phyloP scores from a whole-genome alignment of 1,284 basidiomycete genomes.

The Trichosporon asahii region DNA sequence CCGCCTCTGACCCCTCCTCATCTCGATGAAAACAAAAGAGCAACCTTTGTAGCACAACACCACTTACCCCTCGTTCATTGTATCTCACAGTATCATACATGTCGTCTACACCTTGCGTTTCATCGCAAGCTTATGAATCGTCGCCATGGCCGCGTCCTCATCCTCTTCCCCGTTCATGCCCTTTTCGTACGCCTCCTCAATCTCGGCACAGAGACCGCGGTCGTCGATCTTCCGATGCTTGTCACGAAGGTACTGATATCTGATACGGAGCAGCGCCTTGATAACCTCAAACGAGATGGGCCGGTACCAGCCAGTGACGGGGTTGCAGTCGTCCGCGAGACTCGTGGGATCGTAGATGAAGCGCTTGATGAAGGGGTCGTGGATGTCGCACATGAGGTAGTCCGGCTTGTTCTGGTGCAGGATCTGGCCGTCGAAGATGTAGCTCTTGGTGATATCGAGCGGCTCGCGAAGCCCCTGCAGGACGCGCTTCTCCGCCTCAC shows the following conservation, averaged over 20 bases:
- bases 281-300: conserved; percentile 71
- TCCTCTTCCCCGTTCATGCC: conserved; percentile 19
- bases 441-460: conserved; percentile 54
- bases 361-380: conserved; percentile 71
- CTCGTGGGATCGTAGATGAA: conserved; percentile 72
- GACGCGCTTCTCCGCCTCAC: conserved; percentile 35
- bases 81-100: neutral
- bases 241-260: conserved; percentile 78
- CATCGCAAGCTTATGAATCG: conserved; percentile 9
- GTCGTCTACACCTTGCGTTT: neutral
- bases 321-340: conserved; percentile 60
- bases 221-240: conserved; percentile 23
- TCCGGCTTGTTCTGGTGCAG: conserved; percentile 77
- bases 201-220: conserved; percentile 12
- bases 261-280: conserved; percentile 76
- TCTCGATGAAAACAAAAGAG: too few relatives aligned
- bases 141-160: conserved; percentile 11
- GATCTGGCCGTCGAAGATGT: conserved; percentile 83
- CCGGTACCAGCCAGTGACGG: conserved; percentile 68
- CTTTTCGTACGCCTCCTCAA: conserved; percentile 21
- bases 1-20: neutral
- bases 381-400: conserved; percentile 89
- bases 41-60: neutral
- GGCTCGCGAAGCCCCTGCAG: conserved; percentile 35
- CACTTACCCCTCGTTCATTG: neutral